Conservation (phyloP, 2,329 filamentous ascomycete genomes). For the Phaeosphaeria sp. region DNA sequence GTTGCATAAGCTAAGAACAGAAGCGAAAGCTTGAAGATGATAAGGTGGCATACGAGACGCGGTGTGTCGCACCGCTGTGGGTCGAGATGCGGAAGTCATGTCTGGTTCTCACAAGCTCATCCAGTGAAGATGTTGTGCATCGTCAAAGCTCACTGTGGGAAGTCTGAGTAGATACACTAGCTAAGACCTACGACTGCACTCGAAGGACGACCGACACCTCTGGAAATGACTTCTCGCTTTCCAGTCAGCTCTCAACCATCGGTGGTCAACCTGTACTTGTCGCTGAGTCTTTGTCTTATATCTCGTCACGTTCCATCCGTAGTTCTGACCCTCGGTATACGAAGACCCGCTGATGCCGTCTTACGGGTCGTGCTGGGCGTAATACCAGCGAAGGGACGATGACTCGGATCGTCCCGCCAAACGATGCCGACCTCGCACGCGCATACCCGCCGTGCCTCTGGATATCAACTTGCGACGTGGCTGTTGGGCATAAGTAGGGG, state of each 20-base stretch:
- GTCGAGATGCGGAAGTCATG: neutral
- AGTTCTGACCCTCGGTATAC: neutral
- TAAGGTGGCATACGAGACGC: conserved; percentile 5
- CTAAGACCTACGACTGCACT: neutral
- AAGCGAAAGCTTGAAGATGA: conserved; percentile 7
- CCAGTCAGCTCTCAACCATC: neutral
- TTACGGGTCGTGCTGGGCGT: neutral
- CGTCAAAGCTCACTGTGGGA: neutral
- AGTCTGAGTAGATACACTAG: neutral
- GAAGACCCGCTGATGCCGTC: neutral
- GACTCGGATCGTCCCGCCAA: neutral
- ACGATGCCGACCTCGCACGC: neutral
- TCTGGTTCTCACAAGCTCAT: neutral
- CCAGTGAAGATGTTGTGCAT: neutral
- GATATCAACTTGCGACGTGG: neutral
- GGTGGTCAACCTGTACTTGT: neutral
- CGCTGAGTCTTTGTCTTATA: neutral
- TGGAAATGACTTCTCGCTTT: neutral
- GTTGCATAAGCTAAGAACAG: conserved; percentile 7
- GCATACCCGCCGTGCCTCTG: neutral
- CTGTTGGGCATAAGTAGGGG: neutral
- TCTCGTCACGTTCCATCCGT: neutral
- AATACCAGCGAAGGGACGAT: neutral
- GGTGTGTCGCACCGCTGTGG: conserved; percentile 2
- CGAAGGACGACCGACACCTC: neutral